phyloP scores from a whole-genome alignment of 306 rosid genomes.

The Lupinus albus region DNA sequence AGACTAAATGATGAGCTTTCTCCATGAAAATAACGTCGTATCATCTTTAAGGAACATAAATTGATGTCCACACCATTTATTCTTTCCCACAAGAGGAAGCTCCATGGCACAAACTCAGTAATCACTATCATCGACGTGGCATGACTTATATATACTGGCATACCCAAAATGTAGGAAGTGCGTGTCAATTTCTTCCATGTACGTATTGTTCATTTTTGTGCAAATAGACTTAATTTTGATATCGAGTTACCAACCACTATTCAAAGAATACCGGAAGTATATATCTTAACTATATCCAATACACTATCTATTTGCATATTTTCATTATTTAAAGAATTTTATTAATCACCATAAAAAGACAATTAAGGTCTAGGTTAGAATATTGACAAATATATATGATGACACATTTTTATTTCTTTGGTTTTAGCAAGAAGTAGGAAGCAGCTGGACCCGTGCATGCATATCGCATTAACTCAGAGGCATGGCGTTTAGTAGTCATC shows the following conservation, averaged over 20 bases:
- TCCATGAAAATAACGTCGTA: no score
- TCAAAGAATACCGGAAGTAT: neutral
- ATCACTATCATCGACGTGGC: conserved; percentile 22
- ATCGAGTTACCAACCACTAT: neutral
- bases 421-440: neutral
- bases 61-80: neutral
- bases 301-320: no score
- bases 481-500: conserved; percentile 8
- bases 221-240: neutral
- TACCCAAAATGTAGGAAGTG: conserved; percentile 40
- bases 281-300: neutral
- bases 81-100: neutral
- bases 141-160: neutral
- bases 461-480: conserved; percentile 8
- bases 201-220: neutral
- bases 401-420: neutral
- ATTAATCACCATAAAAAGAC: no score
- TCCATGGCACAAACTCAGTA: neutral
- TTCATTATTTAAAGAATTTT: no score
- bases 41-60: no score
- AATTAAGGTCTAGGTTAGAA: no score
- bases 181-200: neutral
- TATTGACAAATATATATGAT: neutral
- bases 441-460: neutral
- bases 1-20: no score